Percentiles rank a stretch among this genome's conserved stretches.
Evolutionary conservation across 179 eudicot species (phyloP).

Genomic region (Corrigiola litoralis): DNA sequence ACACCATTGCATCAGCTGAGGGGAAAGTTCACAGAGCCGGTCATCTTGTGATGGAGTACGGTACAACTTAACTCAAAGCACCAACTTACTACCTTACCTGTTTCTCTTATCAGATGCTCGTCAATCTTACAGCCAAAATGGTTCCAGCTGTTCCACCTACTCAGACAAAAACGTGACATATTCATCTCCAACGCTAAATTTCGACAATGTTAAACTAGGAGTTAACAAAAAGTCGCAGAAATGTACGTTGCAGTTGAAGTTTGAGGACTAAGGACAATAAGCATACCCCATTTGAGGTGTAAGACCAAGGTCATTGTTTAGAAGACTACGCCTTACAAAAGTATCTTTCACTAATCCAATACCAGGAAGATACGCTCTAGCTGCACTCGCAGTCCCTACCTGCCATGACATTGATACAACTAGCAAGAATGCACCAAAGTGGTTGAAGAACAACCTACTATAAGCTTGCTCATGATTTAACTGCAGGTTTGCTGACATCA

Average conservation of each 20-base stretch:
- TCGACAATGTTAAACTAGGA: not conserved
- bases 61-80: too few relatives aligned
- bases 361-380: slow-evolving; percentile 2
- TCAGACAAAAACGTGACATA: not conserved
- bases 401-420: not conserved
- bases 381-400: not conserved
- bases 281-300: slow-evolving; percentile 61
- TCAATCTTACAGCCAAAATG: slow-evolving; percentile 48
- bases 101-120: slow-evolving; percentile 50
- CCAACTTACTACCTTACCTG: too few relatives aligned
- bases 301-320: slow-evolving; percentile 37
- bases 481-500: too few relatives aligned
- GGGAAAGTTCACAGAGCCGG: not conserved
- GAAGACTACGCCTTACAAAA: slow-evolving; percentile 11
- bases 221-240: too few relatives aligned
- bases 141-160: slow-evolving; percentile 78
- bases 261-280: not conserved
- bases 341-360: not conserved
- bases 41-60: too few relatives aligned
- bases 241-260: not conserved
- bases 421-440: not conserved
- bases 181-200: not conserved
- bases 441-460: too few relatives aligned
- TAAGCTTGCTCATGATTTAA: too few relatives aligned
- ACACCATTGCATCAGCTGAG: slow-evolving; percentile 59